A percentile compares a stretch with the other conserved stretches of the same genome.
phyloP scores from a whole-genome alignment of 164 flowering plant species.

The Houttuynia cordata region DNA sequence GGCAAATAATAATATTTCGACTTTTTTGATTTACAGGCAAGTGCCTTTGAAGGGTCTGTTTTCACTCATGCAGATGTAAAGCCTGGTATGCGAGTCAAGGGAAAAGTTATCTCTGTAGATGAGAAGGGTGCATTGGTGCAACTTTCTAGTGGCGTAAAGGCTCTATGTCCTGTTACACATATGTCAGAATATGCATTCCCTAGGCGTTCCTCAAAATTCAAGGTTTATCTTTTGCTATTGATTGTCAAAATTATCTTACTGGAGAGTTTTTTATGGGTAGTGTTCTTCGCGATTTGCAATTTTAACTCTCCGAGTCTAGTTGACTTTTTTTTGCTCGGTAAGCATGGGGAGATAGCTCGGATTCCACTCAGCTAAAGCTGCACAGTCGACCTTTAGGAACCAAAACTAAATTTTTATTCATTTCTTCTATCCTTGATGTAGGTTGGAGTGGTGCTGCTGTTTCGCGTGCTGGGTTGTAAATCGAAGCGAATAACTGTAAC shows the following conservation, averaged over 20 bases:
- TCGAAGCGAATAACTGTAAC: constrained; percentile 93
- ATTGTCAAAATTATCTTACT: neutral
- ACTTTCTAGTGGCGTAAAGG: constrained; percentile 82
- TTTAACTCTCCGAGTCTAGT: neutral
- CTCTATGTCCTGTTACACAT: constrained; percentile 88
- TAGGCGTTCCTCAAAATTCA: constrained; percentile 78
- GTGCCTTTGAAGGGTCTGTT: constrained; percentile 77
- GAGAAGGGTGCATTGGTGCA: constrained; percentile 80
- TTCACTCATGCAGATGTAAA: constrained; percentile 88
- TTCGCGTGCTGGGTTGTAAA: constrained; percentile 93
- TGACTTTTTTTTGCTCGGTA: neutral
- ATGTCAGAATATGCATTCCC: constrained; percentile 88
- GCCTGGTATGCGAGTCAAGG: constrained; percentile 91
- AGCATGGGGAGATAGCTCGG: too few species aligned
- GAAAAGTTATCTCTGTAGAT: constrained; percentile 64
- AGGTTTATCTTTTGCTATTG: constrained; percentile 28
- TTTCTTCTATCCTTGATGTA: constrained; percentile 13
- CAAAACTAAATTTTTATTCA: too few species aligned
- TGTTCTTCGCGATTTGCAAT: neutral
- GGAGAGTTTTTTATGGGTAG: neutral
- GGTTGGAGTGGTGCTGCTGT: constrained; percentile 80
- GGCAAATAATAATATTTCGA: neutral
- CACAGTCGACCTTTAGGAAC: neutral
- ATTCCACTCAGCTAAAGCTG: too few species aligned
- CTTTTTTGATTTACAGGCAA: constrained; percentile 37